Conservation (phyloP, 129 eudicot species). For the Helianthus tuberosus region DNA sequence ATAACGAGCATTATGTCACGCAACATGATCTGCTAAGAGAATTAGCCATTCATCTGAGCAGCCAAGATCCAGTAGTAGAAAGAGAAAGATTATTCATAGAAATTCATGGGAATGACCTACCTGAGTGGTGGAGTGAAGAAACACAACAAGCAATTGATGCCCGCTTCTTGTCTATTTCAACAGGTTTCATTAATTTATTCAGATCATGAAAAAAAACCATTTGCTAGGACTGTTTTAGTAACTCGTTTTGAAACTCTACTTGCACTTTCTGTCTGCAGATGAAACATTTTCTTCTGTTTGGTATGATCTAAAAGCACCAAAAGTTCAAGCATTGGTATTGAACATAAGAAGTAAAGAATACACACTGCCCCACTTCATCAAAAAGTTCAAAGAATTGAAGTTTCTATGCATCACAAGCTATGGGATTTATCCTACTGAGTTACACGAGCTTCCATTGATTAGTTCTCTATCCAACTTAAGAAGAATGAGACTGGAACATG, state of each 20-base stretch:
- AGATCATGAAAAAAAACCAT: background rate
- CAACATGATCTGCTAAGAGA: slow-evolving; percentile 65
- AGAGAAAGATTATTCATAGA: slow-evolving; percentile 43
- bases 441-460: slow-evolving; percentile 19
- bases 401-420: slow-evolving; percentile 45
- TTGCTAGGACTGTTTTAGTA: slow-evolving; percentile 12
- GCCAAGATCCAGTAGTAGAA: slow-evolving; percentile 31
- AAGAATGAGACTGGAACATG: slow-evolving; percentile 38
- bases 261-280: slow-evolving; percentile 33
- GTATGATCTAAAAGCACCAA: slow-evolving; percentile 44
- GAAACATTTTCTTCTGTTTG: slow-evolving; percentile 39
- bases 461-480: slow-evolving; percentile 34
- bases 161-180: slow-evolving; percentile 43
- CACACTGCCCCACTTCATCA: slow-evolving; percentile 42
- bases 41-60: slow-evolving; percentile 38
- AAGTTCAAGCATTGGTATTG: slow-evolving; percentile 42
- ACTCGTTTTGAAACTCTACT: background rate
- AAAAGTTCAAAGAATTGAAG: slow-evolving; percentile 31
- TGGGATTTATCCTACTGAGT: slow-evolving; percentile 29
- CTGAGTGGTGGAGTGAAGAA: slow-evolving; percentile 38
- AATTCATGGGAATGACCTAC: slow-evolving; percentile 37
- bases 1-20: slow-evolving; percentile 39
- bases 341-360: slow-evolving; percentile 33
- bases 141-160: slow-evolving; percentile 24
- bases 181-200: slow-evolving; percentile 32